These are phyloP conservation scores for Xylaria scruposa DNA, from an alignment of 495 filamentous ascomycete genomes.

Conservation along the genomic window DNA sequence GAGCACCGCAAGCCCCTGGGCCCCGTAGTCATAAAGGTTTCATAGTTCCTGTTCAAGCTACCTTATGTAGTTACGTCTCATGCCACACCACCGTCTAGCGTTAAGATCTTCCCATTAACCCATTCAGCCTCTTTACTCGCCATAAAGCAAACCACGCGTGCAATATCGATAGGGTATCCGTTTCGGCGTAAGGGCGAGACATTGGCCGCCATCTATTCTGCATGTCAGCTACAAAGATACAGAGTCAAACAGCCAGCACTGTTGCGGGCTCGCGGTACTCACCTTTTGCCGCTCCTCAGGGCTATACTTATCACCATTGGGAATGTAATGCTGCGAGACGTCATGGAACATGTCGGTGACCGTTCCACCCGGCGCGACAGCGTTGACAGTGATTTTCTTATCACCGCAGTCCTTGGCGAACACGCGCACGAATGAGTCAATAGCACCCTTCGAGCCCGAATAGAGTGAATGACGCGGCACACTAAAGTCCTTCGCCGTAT, in stretches of 20 bases:
- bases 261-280: no score
- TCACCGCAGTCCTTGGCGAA: background rate
- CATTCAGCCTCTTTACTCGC: background rate
- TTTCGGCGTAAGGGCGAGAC: background rate
- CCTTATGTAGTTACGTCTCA: no score
- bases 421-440: background rate
- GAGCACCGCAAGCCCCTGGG: no score
- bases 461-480: background rate
- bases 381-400: background rate
- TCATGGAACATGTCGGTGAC: background rate
- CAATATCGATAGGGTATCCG: background rate
- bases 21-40: no score
- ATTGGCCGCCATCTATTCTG: background rate
- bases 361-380: background rate
- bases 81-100: background rate
- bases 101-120: background rate
- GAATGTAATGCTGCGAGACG: background rate
- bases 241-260: no score
- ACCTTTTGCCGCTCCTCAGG: background rate
- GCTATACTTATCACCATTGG: background rate
- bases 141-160: background rate
- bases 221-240: no score
- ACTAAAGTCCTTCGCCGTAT: background rate
- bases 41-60: no score
- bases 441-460: background rate